A percentile compares a stretch with the other conserved stretches of the same genome.
Conservation (phyloP, 768 basidiomycete genomes). For the Tylopilus rubrobrunneus region DNA sequence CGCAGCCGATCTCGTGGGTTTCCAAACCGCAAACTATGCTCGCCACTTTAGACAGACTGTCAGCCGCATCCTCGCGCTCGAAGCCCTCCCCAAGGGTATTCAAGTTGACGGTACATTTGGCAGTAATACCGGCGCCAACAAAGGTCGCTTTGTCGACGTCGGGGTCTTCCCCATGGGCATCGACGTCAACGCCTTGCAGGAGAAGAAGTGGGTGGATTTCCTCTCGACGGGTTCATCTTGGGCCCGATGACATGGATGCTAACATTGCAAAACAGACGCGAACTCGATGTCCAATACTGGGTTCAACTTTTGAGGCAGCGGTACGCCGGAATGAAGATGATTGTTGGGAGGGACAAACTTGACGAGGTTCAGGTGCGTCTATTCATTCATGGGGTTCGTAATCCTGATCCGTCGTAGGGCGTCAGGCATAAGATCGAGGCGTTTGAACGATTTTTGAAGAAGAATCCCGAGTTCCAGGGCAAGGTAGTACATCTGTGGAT, state of each 20-base stretch:
- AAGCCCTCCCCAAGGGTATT: conserved; percentile 81
- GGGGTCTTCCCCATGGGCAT: conserved; percentile 91
- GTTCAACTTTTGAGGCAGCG: conserved; percentile 73
- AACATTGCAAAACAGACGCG: conserved; percentile 40
- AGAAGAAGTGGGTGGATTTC: conserved; percentile 51
- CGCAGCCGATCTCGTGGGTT: conserved; percentile 90
- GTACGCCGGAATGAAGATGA: conserved; percentile 80
- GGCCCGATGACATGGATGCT: conserved; percentile 4
- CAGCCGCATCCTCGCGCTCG: conserved; percentile 71
- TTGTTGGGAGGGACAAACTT: conserved; percentile 86
- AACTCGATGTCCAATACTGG: conserved; percentile 82
- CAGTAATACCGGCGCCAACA: not conserved
- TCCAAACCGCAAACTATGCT: conserved; percentile 83
- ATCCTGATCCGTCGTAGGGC: conserved; percentile 37
- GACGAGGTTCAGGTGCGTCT: conserved; percentile 67
- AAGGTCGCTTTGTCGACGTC: conserved; percentile 73
- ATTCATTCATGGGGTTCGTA: not conserved
- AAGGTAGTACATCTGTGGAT: conserved; percentile 41
- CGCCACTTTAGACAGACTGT: conserved; percentile 86
- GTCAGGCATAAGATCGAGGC: conserved; percentile 81
- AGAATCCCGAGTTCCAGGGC: conserved; percentile 74
- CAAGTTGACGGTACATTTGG: conserved; percentile 43
- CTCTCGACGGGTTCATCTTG: not conserved
- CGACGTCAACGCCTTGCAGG: conserved; percentile 64
- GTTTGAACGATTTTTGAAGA: conserved; percentile 78